Evolutionary conservation across 1,284 basidiomycete genomes (phyloP).

Genomic region (Wolfiporia cocos): DNA sequence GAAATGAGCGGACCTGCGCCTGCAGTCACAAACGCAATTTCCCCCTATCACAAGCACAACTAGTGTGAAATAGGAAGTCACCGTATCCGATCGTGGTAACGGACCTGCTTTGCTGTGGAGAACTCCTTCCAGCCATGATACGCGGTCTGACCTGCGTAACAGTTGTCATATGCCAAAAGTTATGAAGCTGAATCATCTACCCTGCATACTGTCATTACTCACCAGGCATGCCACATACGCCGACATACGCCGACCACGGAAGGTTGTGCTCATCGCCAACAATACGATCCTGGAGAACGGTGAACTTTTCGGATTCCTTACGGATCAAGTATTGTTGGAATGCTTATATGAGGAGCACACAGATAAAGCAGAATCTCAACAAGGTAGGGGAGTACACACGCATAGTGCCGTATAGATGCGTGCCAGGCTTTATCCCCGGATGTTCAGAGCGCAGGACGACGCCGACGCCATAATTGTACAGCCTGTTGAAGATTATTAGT

Average conservation of each 20-base stretch:
- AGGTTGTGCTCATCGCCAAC: conserved; percentile 21
- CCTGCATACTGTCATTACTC: neutral
- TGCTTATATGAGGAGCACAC: conserved; percentile 3
- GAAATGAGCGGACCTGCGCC: conserved; percentile 1
- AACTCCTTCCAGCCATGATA: conserved; percentile 16
- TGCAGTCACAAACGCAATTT: neutral
- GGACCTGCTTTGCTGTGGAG: neutral
- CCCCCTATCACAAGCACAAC: neutral
- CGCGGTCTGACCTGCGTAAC: conserved; percentile 17
- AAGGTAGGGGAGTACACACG: conserved; percentile 2
- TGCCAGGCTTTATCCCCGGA: conserved; percentile 30
- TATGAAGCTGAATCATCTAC: neutral
- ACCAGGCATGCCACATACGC: conserved; percentile 31
- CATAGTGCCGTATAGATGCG: conserved; percentile 33
- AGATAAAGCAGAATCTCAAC: too few species aligned
- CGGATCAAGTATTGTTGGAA: conserved; percentile 22
- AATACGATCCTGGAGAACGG: too few species aligned
- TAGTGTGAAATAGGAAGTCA: too few species aligned
- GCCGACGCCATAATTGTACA: conserved; percentile 30
- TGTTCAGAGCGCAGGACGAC: conserved; percentile 40
- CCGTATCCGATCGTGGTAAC: too few species aligned
- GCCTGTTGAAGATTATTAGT: conserved; percentile 4
- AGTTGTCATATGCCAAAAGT: neutral
- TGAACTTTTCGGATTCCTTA: conserved; percentile 5
- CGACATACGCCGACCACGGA: conserved; percentile 28